Conservation (phyloP, 140 eudicot species). For the Bidens hawaiensis region DNA sequence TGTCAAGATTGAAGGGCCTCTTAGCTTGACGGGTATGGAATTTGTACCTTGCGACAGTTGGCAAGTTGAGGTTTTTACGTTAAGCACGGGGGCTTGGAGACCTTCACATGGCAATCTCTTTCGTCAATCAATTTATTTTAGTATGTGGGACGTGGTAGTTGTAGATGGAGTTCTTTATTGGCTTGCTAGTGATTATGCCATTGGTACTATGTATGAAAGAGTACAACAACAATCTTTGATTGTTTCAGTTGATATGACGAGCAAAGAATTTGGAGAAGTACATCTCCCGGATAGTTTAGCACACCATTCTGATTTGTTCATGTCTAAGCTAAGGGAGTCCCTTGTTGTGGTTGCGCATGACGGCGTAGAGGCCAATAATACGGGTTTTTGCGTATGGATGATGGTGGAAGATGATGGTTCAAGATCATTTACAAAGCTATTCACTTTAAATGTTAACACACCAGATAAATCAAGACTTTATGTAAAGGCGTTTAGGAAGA, state of each 20-base stretch:
- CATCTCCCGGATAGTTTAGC: background rate
- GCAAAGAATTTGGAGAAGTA: background rate
- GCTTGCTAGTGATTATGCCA: background rate
- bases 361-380: too few species aligned
- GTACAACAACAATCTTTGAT: background rate
- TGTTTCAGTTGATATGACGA: background rate
- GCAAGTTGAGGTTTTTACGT: conserved; percentile 1
- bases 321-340: too few species aligned
- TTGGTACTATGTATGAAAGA: background rate
- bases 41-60: background rate
- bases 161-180: too few species aligned
- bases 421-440: too few species aligned
- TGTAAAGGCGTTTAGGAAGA: too few species aligned
- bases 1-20: background rate
- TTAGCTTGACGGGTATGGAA: background rate
- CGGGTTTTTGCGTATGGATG: too few species aligned
- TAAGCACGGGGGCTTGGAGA: background rate
- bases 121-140: background rate
- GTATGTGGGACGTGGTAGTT: background rate
- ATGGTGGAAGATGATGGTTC: too few species aligned
- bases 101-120: background rate
- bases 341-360: too few species aligned
- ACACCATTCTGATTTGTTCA: too few species aligned
- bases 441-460: too few species aligned
- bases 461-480: too few species aligned